Evolutionary conservation across 148 eudicot genomes (phyloP), one percentile per base, ranked within the genome.

Genomic region (Selenicereus undatus): DNA sequence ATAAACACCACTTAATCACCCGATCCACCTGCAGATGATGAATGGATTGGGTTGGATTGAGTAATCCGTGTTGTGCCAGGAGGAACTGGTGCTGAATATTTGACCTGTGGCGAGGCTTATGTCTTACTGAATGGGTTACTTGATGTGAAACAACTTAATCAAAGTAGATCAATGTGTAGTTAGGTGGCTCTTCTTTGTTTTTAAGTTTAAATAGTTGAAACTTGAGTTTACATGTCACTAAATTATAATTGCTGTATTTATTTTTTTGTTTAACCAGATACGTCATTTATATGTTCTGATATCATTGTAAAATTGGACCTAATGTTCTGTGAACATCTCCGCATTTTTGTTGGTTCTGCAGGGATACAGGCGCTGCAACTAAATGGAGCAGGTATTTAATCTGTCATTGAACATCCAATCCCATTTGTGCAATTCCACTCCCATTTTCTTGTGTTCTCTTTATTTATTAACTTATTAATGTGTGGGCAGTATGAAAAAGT

Each of bases 401-500:
- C 71, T 32, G n/a, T 75, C 35, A 75, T 71, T 56, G 35, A 66
- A 18, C 16, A 66, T 18, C 12, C 17, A 66, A 9, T 29, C 12
- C 30, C 14, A 11, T 24, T 1, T 60, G 27, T 39, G 43, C 43
- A 39, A 39, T 39, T 39, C 43, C 43, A 11, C 13, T 29, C 48
- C 16, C 70, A 0, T 22, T 48, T 48, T 32, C 43, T 39, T 39
- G 43, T 64, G 1, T 1, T 8, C 35, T 14, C 70, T 51, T 35
- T n/a, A 22, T 18, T 45, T 56, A 27, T 58, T 18, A 58, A 30
- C n/a, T 24, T 50, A 29, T 75, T 52, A 73, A 76, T 56, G 35
- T 60, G 52, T 73, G 68, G 79, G 82, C 87, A 95, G 99, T 95
- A 93, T 81, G 99, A 93, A 75, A 95, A 95, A 77, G 97, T 95